phyloP scores from a whole-genome alignment of 805 yeast genomes.

The Kuraishia ogatae region DNA sequence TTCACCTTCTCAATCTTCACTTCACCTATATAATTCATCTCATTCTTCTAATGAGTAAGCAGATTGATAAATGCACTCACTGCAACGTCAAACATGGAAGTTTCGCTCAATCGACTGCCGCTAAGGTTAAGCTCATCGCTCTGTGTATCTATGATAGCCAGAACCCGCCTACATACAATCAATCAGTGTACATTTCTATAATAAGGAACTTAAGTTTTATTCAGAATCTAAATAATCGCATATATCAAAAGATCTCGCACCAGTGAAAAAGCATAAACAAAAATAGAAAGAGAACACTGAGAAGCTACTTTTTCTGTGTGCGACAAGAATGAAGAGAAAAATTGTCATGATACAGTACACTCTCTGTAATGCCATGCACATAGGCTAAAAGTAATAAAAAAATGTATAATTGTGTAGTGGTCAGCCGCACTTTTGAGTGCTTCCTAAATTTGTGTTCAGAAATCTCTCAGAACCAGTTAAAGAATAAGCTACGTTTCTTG shows the following conservation, averaged over 20 bases:
- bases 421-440: too few species aligned
- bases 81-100: neutral
- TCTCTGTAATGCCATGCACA: neutral
- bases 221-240: slow-evolving; percentile 2
- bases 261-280: neutral
- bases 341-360: neutral
- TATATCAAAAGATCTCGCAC: neutral
- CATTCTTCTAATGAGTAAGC: neutral
- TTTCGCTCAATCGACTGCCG: too few species aligned
- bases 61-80: neutral
- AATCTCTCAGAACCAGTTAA: neutral
- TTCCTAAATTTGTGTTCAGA: too few species aligned
- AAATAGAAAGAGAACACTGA: neutral
- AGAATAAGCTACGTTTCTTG: slow-evolving; percentile 2
- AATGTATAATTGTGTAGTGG: too few species aligned
- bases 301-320: neutral
- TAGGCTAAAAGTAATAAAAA: too few species aligned
- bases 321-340: neutral
- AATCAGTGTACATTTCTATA: too few species aligned
- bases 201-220: neutral
- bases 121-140: too few species aligned
- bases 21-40: too few species aligned
- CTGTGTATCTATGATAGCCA: too few species aligned
- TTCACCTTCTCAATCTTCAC: too few species aligned
- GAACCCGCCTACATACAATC: too few species aligned